These are phyloP conservation scores for Talaromyces proteolyticus DNA, from an alignment of 495 filamentous ascomycete genomes.

Conservation along the genomic window DNA sequence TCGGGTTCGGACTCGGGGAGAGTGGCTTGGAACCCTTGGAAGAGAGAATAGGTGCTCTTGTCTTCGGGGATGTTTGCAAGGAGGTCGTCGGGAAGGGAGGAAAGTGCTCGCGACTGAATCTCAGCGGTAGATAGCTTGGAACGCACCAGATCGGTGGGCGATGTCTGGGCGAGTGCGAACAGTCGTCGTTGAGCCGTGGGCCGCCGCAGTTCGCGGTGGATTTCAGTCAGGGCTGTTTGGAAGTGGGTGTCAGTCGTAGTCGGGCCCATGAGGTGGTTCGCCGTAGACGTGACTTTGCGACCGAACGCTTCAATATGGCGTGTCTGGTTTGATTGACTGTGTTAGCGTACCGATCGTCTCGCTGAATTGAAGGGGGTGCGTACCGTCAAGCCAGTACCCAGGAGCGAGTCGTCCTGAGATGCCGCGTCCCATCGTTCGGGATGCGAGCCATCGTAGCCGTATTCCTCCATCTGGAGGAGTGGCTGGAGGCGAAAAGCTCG, in stretches of 20 bases:
- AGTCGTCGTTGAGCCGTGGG: constrained; percentile 82
- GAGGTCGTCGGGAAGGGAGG: constrained; percentile 86
- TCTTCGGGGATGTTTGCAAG: constrained; percentile 80
- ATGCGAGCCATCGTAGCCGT: constrained; percentile 40
- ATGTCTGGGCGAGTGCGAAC: constrained; percentile 81
- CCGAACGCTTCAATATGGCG: constrained; percentile 89
- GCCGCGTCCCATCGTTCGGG: constrained; percentile 41
- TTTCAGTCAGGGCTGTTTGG: constrained; percentile 78
- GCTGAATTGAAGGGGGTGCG: constrained; percentile 11
- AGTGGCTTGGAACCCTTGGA: constrained; percentile 92
- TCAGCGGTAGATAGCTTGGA: constrained; percentile 87
- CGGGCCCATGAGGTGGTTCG: constrained; percentile 78
- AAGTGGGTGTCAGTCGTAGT: constrained; percentile 61
- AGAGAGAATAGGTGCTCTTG: constrained; percentile 81
- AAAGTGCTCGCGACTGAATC: constrained; percentile 89
- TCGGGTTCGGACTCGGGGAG: constrained; percentile 65
- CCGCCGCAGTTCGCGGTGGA: constrained; percentile 80
- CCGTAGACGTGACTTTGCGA: constrained; percentile 91
- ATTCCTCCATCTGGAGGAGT: constrained; percentile 31
- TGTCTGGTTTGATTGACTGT: constrained; percentile 44
- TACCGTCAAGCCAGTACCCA: constrained; percentile 51
- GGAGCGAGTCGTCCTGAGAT: constrained; percentile 40
- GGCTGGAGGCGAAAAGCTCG: background rate
- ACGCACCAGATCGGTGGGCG: constrained; percentile 85
- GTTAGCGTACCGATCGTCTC: no score